Evolutionary conservation across 495 filamentous ascomycete species (phyloP), one percentile per base, ranked within the genome.

Genomic region (Oleoguttula mirabilis): DNA sequence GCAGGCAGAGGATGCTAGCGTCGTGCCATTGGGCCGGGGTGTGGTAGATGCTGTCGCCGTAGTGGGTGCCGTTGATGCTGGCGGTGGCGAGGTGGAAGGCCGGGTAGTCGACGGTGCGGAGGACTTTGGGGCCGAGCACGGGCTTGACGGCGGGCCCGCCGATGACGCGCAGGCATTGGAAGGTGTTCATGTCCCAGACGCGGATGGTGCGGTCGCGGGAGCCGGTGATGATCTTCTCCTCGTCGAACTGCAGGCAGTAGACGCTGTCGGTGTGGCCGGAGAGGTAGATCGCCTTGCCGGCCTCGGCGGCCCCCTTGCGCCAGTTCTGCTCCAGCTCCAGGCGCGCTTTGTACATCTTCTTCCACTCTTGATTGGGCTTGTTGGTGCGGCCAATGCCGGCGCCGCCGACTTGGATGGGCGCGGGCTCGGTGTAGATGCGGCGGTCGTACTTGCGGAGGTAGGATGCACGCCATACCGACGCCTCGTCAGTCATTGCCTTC

Each of bases 161-260:
- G 51, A 95, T 87, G 36, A 94, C 72, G 45, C 85, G 79, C 23
- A 72, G 67, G 57, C 88, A 95, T 41, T 81, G 68, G 55, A 79
- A 84, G 8, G 80, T 88, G 47, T 79, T 72, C 63, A 93, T 80
- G 62, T 94, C 84, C 90, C 90, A 98, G 17, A 98, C 75, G 38
- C 90, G 79, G 53, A 98, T 88, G 0, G 90, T 95, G 53, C 79
- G 81, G 59, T 98, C 90, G 44, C 92, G 79, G 11, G 90, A 95
- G 41, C 90, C 90, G 11, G 92, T 96, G 42, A 98, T 86, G 50
- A 96, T 90, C 58, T 96, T 98, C 53, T 80, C 64, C 81, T 96
- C 88, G 59, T 98, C 90, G 64, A 95, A 98, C 58, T 96, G 90
- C 28, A 88, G 76, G 60, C 90, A 96, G 62, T 98, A 98, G 19